phyloP scores from a whole-genome alignment of 371 early-diverging fungal species.

The Dichotomocladium elegans region DNA sequence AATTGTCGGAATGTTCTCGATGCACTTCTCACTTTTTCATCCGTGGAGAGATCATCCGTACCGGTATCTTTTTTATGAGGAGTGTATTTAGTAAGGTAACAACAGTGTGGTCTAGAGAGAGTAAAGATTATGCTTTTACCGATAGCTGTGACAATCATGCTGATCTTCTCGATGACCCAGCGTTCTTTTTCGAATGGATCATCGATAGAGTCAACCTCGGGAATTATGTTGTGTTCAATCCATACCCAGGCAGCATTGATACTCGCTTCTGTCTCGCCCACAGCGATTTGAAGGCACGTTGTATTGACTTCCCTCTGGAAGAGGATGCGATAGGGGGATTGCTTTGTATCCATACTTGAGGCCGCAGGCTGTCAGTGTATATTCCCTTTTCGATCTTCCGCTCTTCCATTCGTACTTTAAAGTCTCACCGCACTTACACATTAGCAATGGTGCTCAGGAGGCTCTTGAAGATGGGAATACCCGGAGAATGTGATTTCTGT shows the following conservation, averaged over 20 bases:
- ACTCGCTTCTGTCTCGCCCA: slow-evolving; percentile 71
- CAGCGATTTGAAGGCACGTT: slow-evolving; percentile 58
- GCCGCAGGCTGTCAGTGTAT: neutral
- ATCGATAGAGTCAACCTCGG: slow-evolving; percentile 72
- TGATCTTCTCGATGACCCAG: slow-evolving; percentile 87
- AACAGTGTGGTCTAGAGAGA: too few relatives aligned
- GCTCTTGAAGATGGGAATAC: slow-evolving; percentile 45
- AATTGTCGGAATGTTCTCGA: slow-evolving; percentile 87
- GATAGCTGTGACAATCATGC: slow-evolving; percentile 75
- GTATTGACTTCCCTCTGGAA: slow-evolving; percentile 61
- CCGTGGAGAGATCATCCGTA: slow-evolving; percentile 75
- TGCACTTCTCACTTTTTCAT: slow-evolving; percentile 86
- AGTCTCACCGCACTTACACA: slow-evolving; percentile 46
- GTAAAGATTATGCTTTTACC: slow-evolving; percentile 38
- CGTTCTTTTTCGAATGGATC: slow-evolving; percentile 75
- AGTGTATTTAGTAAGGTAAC: neutral
- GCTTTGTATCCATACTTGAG: slow-evolving; percentile 79
- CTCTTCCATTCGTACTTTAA: too few relatives aligned
- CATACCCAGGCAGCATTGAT: slow-evolving; percentile 88
- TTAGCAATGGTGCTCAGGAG: slow-evolving; percentile 76
- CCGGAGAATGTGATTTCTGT: slow-evolving; percentile 63
- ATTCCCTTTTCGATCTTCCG: neutral
- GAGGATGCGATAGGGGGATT: slow-evolving; percentile 88
- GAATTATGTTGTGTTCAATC: slow-evolving; percentile 81
- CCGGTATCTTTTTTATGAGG: slow-evolving; percentile 46